Evolutionary conservation across 208 protist species (phyloP).

Genomic region (Crithidia acanthocephali): DNA sequence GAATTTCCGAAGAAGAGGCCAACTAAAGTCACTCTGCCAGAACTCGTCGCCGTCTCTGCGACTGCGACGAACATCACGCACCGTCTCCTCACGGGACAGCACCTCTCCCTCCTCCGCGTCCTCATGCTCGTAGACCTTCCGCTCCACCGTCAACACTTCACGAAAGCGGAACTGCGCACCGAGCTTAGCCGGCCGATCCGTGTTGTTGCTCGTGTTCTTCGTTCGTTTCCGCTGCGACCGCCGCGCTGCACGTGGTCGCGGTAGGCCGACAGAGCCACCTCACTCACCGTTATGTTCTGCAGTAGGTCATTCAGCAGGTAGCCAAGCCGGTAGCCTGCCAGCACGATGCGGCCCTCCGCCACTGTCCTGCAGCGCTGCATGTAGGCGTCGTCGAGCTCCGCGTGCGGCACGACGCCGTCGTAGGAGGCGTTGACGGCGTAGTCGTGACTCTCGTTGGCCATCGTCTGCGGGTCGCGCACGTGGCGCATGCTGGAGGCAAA

Average conservation of each 20-base stretch:
- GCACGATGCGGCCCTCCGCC: slow-evolving; percentile 59
- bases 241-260: not conserved
- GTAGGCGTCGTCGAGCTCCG: slow-evolving; percentile 47
- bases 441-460: slow-evolving; percentile 66
- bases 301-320: slow-evolving; percentile 66
- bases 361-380: slow-evolving; percentile 47
- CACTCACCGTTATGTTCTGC: slow-evolving; percentile 28
- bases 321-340: slow-evolving; percentile 76
- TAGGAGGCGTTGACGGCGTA: slow-evolving; percentile 78
- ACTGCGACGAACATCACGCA: slow-evolving; percentile 4
- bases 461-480: slow-evolving; percentile 27
- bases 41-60: slow-evolving; percentile 7
- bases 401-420: slow-evolving; percentile 36
- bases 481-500: slow-evolving; percentile 29
- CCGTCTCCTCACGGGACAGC: slow-evolving; percentile 17
- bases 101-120: not conserved
- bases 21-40: slow-evolving; percentile 14
- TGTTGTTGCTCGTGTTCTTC: not conserved
- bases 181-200: not conserved
- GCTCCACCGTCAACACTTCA: slow-evolving; percentile 17
- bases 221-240: too few relatives aligned
- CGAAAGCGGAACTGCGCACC: slow-evolving; percentile 15
- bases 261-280: slow-evolving; percentile 5
- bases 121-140: slow-evolving; percentile 11
- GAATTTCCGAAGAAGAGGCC: not conserved